A percentile compares a stretch with the other conserved stretches of the same genome.
phyloP scores from a whole-genome alignment of 441 rosid species.

The Dalechampia spathulata region DNA sequence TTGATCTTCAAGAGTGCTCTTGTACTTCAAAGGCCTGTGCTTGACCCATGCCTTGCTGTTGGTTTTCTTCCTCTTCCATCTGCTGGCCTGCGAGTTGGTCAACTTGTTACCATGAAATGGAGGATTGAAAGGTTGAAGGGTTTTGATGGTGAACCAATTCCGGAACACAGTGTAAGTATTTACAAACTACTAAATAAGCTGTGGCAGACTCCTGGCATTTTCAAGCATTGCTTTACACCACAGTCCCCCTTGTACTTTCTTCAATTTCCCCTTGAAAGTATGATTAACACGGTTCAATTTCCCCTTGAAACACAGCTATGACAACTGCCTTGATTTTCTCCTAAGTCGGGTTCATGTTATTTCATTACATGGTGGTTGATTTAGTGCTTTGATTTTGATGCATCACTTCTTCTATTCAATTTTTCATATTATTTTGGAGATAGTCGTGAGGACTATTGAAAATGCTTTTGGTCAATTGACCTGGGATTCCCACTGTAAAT shows the following conservation, averaged over 20 bases:
- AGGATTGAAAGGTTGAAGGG: conserved; percentile 86
- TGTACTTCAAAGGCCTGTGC: conserved; percentile 80
- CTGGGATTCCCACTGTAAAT: background rate
- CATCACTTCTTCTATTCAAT: background rate
- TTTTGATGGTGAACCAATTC: conserved; percentile 32
- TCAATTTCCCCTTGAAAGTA: background rate
- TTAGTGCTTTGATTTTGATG: background rate
- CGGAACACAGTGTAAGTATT: conserved; percentile 45
- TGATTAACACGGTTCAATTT: too few species aligned
- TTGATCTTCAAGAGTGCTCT: conserved; percentile 78
- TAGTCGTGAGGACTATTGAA: background rate
- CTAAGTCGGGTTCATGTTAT: background rate
- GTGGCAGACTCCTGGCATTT: background rate
- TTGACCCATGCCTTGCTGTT: conserved; percentile 88
- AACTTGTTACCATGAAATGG: conserved; percentile 86
- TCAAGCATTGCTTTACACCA: background rate
- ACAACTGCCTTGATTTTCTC: background rate
- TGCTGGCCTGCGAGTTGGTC: conserved; percentile 79
- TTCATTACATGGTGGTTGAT: background rate
- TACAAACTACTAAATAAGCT: background rate
- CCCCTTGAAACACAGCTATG: background rate
- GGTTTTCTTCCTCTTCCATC: conserved; percentile 90
- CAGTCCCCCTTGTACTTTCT: background rate
- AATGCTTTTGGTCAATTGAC: background rate
- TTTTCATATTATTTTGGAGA: background rate